Base-by-base conservation (phyloP, 2,329 filamentous ascomycete genomes). In the Trichophyton rubrum region DNA sequence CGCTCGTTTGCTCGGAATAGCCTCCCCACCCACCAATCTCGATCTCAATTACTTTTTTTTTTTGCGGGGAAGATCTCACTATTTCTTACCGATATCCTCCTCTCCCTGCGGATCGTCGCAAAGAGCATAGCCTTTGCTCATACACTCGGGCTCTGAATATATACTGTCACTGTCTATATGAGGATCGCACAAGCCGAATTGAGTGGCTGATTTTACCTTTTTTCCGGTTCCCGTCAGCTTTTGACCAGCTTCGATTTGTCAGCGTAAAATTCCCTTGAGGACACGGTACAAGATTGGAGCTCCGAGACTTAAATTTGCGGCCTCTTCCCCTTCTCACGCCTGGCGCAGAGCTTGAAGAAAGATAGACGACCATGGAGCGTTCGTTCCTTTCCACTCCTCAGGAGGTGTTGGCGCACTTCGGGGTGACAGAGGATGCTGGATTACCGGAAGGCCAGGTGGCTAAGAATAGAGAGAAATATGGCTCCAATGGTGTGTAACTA, bases 341-440 rank as follows among this genome's bases (percentile, higher is more conserved):
- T 57, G 11, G 55, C 55, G 55, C 55, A 57, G 55, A 43, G 55
- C 55, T 57, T 43, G 55, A 41, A 57, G 33, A 27, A 40, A 57
- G 40, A 11, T 43, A 41, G 30, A 51, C 22, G 20, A 55, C 38
- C 60, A 83, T 83, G 80, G 80, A 83, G 67, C 77, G 78, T 69
- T 76, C 80, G 41, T 82, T 78, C 67, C 73, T 77, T 49, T 74
- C 72, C 67, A 74, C 78, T 64, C 72, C 78, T 58, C 70, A 72
- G 56, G 77, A 83, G 66, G 76, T 76, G 68, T 75, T 83, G 64
- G 72, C 74, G 64, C 72, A 80, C 64, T 82, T 83, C 68, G 66
- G 75, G 64, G 80, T 82, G 60, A 71, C 74, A 22, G 79, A 82
- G 70, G 67, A 73, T 55, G 69, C 72, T 58, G 81, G 81, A 62